phyloP scores from a whole-genome alignment of 148 eudicot genomes.

The Selenicereus undatus region DNA sequence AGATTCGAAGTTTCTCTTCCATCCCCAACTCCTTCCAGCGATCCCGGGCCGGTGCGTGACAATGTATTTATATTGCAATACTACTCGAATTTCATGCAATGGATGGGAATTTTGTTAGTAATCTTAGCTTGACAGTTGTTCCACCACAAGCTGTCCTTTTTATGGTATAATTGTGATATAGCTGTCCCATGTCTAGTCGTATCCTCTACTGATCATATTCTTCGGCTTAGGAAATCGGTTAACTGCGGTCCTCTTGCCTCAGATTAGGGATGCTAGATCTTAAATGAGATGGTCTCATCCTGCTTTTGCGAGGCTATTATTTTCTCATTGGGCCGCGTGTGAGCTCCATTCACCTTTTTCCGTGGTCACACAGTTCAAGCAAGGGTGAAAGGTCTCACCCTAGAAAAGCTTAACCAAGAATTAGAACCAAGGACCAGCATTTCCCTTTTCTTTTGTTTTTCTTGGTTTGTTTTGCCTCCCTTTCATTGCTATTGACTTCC shows the following conservation, averaged over 20 bases:
- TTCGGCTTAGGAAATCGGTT: not conserved
- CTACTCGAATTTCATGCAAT: slow-evolving; percentile 24
- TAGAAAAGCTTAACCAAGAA: not conserved
- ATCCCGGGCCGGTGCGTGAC: slow-evolving; percentile 95
- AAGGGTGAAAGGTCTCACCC: not conserved
- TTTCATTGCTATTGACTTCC: not conserved
- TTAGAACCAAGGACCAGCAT: not conserved
- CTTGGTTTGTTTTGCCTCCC: not conserved
- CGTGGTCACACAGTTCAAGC: not conserved
- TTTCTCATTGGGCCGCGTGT: not conserved
- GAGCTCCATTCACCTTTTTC: not conserved
- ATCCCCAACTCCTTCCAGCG: slow-evolving; percentile 90
- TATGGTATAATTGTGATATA: not conserved
- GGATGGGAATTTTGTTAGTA: slow-evolving; percentile 11
- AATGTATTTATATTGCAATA: slow-evolving; percentile 47
- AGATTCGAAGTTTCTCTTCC: slow-evolving; percentile 89
- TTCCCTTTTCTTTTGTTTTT: not conserved
- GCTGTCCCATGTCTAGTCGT: slow-evolving; percentile 3
- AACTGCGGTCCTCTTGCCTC: not conserved
- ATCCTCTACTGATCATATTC: not conserved
- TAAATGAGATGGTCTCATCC: not conserved
- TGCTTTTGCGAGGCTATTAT: not conserved
- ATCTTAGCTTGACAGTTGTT: slow-evolving; percentile 3
- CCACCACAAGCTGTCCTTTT: slow-evolving; percentile 4
- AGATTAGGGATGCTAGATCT: not conserved